phyloP scores from a whole-genome alignment of 2,329 filamentous ascomycete genomes.

The Calonectria pauciramosa region DNA sequence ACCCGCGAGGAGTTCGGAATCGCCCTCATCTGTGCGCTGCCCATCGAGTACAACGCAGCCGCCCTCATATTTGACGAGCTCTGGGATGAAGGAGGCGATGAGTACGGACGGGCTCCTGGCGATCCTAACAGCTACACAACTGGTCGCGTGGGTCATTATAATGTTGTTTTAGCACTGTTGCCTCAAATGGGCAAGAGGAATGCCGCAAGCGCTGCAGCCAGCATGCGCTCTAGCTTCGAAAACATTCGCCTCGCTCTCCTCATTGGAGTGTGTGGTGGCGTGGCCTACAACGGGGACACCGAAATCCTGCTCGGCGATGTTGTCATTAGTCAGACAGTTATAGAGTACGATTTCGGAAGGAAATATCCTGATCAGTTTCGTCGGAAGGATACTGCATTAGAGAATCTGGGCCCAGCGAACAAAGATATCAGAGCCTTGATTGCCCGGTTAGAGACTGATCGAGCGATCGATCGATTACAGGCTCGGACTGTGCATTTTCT shows the following conservation, averaged over 20 bases:
- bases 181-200: conserved; percentile 46
- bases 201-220: conserved; percentile 43
- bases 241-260: conserved; percentile 51
- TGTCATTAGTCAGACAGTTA: conserved; percentile 45
- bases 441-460: conserved; percentile 37
- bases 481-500: background rate
- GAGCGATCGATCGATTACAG: background rate
- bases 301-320: conserved; percentile 49
- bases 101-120: background rate
- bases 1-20: conserved; percentile 23
- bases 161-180: conserved; percentile 46
- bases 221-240: conserved; percentile 50
- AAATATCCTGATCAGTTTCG: conserved; percentile 41
- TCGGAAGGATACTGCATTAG: conserved; percentile 42
- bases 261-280: conserved; percentile 56
- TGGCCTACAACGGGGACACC: conserved; percentile 41
- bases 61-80: conserved; percentile 7
- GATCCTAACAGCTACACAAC: conserved; percentile 40
- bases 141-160: conserved; percentile 43
- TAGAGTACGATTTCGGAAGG: conserved; percentile 48
- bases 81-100: conserved; percentile 13
- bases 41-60: background rate
- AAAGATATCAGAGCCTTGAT: conserved; percentile 47
- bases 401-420: conserved; percentile 37
- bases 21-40: conserved; percentile 30